Conservation (phyloP, 139 green algal genomes). For the Trebouxia sp. region DNA sequence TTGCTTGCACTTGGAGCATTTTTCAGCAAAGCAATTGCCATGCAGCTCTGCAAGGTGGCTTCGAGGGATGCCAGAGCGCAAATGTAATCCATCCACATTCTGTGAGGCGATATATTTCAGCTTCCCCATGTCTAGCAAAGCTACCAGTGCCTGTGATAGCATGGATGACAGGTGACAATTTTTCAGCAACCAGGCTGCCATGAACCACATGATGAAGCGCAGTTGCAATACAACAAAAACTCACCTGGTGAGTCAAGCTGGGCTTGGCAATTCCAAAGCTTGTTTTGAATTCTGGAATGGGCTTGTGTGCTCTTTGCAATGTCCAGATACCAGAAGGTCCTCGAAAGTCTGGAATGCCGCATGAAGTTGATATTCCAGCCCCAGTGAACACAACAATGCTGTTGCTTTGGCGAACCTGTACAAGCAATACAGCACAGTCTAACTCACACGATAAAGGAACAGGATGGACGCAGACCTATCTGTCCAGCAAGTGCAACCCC, state of each 20-base stretch:
- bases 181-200: not conserved
- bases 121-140: conserved; percentile 54
- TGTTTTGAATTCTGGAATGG: conserved; percentile 57
- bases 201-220: not conserved
- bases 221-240: not conserved
- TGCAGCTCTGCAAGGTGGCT: conserved; percentile 89
- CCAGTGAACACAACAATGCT: conserved; percentile 87
- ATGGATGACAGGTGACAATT: conserved; percentile 10
- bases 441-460: not conserved
- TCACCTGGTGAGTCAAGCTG: conserved; percentile 75
- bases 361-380: conserved; percentile 89
- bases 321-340: conserved; percentile 96
- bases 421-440: not conserved
- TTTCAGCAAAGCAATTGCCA: conserved; percentile 94
- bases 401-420: not conserved
- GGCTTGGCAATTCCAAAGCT: conserved; percentile 81
- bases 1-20: conserved; percentile 70
- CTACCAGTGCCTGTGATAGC: conserved; percentile 52
- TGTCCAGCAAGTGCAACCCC: too few relatives aligned
- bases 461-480: too few relatives aligned
- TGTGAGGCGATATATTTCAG: conserved; percentile 67
- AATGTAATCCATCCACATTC: conserved; percentile 93
- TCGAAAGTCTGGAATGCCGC: conserved; percentile 86
- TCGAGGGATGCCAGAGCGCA: conserved; percentile 74
- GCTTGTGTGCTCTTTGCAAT: conserved; percentile 59